These are phyloP conservation scores for Triglochin maritima DNA, from an alignment of 106 monocot genomes.

Conservation along the genomic window DNA sequence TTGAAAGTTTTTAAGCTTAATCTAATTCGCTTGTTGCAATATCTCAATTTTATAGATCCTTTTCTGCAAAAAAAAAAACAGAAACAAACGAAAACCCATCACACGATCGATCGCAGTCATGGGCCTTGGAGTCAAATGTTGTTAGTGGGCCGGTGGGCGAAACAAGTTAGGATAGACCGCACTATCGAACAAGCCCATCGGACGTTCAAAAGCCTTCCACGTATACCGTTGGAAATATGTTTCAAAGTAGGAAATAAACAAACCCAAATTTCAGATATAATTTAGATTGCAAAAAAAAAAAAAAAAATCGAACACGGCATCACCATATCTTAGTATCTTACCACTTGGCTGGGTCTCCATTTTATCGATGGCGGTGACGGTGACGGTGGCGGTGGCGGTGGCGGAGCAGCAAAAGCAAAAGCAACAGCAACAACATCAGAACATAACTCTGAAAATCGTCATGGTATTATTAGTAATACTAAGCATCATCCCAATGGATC, in stretches of 20 bases:
- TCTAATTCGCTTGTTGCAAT: no score
- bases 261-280: no score
- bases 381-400: no score
- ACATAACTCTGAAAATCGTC: no score
- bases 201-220: background rate
- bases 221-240: no score
- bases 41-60: no score
- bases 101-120: background rate
- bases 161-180: constrained; percentile 1
- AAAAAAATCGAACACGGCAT: background rate
- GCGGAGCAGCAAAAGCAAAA: no score
- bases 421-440: no score
- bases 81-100: no score
- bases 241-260: no score
- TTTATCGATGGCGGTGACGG: background rate
- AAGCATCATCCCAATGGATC: background rate
- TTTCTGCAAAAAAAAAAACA: no score
- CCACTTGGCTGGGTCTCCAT: background rate
- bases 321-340: background rate
- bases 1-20: no score
- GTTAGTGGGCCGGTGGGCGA: background rate
- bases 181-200: background rate
- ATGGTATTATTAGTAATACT: background rate
- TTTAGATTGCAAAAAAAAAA: background rate
- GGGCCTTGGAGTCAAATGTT: background rate